A percentile compares a stretch with the other conserved stretches of the same genome.
Conservation (phyloP, 352 stramenopile genomes). For the Pythium sukuiense region DNA sequence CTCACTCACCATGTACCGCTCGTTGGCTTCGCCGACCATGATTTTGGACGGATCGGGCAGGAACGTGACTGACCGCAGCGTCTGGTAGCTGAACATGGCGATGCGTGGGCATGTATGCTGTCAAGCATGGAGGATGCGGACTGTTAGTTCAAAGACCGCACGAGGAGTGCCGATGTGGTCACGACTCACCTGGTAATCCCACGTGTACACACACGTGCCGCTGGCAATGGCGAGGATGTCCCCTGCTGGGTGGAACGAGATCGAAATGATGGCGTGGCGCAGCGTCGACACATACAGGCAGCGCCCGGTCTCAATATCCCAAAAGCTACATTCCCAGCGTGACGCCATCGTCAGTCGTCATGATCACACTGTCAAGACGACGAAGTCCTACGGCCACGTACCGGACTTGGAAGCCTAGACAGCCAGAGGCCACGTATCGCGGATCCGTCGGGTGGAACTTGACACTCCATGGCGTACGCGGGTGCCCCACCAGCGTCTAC, state of each 20-base stretch:
- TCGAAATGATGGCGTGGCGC: constrained; percentile 94
- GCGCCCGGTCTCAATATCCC: constrained; percentile 85
- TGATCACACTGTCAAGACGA: too few species aligned
- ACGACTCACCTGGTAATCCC: constrained; percentile 89
- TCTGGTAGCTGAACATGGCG: constrained; percentile 89
- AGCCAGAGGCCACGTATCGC: constrained; percentile 95
- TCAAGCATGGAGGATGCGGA: neutral
- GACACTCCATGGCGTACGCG: constrained; percentile 95
- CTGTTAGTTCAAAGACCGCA: neutral
- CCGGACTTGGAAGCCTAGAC: constrained; percentile 95
- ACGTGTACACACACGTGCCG: constrained; percentile 94
- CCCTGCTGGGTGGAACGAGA: constrained; percentile 95
- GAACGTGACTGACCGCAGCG: constrained; percentile 94
- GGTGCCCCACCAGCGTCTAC: constrained; percentile 82
- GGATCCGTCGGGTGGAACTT: constrained; percentile 97
- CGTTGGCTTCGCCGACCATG: constrained; percentile 94
- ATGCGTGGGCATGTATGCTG: constrained; percentile 83
- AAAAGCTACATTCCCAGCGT: constrained; percentile 50
- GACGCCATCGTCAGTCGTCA: neutral
- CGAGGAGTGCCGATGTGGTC: too few species aligned
- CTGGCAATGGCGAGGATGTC: constrained; percentile 95
- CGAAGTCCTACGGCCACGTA: constrained; percentile 15
- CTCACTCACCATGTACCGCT: constrained; percentile 72
- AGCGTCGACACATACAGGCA: constrained; percentile 95
- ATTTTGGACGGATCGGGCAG: constrained; percentile 89